Evolutionary conservation across 2,329 filamentous ascomycete genomes (phyloP), one percentile per base, ranked within the genome.

Genomic region (Chaetomiaceae sp.): DNA sequence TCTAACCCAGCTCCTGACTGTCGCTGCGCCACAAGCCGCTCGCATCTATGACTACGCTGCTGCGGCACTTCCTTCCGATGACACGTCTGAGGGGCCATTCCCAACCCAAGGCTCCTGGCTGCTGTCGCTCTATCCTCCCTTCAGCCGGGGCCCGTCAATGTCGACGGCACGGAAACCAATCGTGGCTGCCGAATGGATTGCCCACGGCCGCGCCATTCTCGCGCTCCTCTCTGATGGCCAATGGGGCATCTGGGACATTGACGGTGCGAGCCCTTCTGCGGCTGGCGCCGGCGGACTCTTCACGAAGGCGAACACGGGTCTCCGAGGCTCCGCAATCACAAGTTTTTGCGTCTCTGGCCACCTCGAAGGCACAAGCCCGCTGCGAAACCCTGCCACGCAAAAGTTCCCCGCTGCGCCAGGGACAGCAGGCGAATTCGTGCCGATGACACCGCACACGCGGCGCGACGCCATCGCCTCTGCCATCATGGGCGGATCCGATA

Each of bases 201-300:
- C 75, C 2, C 75, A 77, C 52, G 82, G 82, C 9, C 73, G 77
- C 41, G 81, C 82, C 5, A 69, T 85, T 23, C 67, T 85, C 35
- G 71, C 73, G 1, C 69, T 85, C 2, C 68, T 85, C 3, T 76
- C 77, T 1, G 82, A 85, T 58, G 82, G 82, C 6, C 81, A 82
- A 62, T 85, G 82, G 82, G 82, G 80, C 13, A 77, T 85, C 30
- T 85, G 82, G 82, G 82, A 85, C 58, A 73, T 85, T 39, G 79
- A 84, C 55, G 78, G 80, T 7, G 72, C 72, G 25, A 76, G 76
- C 34, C 77, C 79, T 2, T 64, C 73, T 31, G 50, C 57, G 1
- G 46, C 38, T 13, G 38, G 58, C 55, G 58, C 60, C 31, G 51
- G 44, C 64, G 72, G 71, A 0, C 64, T 81, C 4, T 72, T 79